Conservation (phyloP, 2,329 filamentous ascomycete genomes). For the Fusarium sp. region DNA sequence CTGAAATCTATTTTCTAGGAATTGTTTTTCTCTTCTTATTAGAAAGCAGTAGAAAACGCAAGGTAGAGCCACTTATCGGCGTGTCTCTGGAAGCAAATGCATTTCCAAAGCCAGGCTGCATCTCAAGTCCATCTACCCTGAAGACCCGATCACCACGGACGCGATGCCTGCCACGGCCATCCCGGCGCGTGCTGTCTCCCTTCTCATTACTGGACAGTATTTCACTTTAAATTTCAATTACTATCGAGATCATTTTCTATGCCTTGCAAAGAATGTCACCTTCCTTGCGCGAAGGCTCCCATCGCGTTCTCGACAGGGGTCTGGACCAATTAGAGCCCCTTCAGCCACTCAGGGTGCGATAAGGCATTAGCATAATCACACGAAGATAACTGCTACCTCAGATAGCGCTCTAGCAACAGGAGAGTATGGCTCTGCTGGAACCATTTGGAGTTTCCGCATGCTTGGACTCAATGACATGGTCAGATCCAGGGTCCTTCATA, state of each 20-base stretch:
- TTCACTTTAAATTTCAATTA: not conserved
- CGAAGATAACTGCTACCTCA: not conserved
- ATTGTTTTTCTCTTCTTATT: not conserved
- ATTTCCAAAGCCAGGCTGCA: not conserved
- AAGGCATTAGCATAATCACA: not conserved
- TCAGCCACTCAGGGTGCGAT: not conserved
- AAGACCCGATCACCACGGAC: not conserved
- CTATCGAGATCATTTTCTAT: not conserved
- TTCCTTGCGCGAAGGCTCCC: not conserved
- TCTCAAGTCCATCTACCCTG: not conserved
- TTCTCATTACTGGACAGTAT: not conserved
- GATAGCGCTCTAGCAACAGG: not conserved
- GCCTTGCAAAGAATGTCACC: not conserved
- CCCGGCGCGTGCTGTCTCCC: not conserved
- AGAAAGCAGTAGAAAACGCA: not conserved
- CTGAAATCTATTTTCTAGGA: not conserved
- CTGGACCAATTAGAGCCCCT: not conserved
- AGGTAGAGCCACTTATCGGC: not conserved
- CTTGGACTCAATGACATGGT: not conserved
- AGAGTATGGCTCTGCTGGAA: not conserved
- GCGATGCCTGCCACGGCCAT: not conserved
- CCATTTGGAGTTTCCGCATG: not conserved
- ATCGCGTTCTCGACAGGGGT: no score
- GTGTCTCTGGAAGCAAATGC: not conserved
- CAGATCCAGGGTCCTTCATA: not conserved